These are phyloP conservation scores for Trichoderma virens DNA, from an alignment of 495 filamentous ascomycete species.

Conservation along the genomic window DNA sequence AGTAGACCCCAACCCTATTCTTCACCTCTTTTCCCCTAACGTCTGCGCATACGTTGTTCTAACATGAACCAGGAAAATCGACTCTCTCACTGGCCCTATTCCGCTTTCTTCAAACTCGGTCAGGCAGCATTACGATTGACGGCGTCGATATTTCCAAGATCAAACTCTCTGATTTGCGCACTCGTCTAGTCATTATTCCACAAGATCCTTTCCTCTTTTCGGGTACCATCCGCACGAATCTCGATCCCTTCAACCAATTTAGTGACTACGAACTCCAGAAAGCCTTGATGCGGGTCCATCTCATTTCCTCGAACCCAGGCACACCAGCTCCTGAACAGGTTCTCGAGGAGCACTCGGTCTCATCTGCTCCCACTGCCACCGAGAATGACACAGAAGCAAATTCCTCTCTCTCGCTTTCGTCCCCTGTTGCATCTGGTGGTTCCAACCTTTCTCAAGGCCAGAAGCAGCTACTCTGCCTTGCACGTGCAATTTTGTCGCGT, in stretches of 20 bases:
- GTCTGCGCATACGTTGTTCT: background rate
- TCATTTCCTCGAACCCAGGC: conserved; percentile 21
- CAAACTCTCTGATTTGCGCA: conserved; percentile 40
- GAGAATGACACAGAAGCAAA: conserved; percentile 4
- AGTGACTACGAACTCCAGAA: conserved; percentile 47
- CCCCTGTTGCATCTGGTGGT: conserved; percentile 27
- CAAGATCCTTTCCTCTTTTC: conserved; percentile 49
- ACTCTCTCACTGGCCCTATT: conserved; percentile 39
- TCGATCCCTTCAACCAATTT: conserved; percentile 45
- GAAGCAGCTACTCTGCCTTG: conserved; percentile 64
- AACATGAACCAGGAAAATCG: conserved; percentile 28
- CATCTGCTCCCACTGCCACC: background rate
- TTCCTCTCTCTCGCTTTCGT: conserved; percentile 22
- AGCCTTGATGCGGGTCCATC: conserved; percentile 50
- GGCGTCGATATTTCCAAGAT: conserved; percentile 42
- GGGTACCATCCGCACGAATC: conserved; percentile 43
- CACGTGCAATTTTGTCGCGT: conserved; percentile 61
- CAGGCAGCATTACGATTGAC: conserved; percentile 41
- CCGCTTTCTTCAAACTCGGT: conserved; percentile 38
- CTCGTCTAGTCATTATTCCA: conserved; percentile 43
- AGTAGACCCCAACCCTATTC: no score
- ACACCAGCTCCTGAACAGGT: background rate
- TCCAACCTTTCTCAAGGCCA: conserved; percentile 48
- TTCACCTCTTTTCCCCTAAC: background rate
- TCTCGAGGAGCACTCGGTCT: background rate